Conservation (phyloP, 768 basidiomycete species). For the Amanita polypyramis region DNA sequence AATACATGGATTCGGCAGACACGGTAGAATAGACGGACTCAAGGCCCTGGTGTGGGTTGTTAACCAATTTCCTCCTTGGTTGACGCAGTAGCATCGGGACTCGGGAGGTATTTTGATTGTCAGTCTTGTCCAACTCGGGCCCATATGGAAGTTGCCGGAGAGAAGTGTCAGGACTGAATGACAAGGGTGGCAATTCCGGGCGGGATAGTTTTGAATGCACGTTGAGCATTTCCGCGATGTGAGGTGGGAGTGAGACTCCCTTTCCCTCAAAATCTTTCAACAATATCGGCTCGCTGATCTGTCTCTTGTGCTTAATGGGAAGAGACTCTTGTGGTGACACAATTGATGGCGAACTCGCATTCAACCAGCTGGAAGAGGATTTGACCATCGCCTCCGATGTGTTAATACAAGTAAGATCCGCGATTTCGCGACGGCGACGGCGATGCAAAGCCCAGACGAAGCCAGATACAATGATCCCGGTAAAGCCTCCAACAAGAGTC, state of each 20-base stretch:
- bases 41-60: slow-evolving; percentile 11
- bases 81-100: slow-evolving; percentile 7
- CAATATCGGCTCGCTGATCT: not conserved
- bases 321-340: not conserved
- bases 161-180: not conserved
- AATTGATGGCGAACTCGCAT: not conserved
- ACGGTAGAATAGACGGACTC: slow-evolving; percentile 26
- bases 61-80: slow-evolving; percentile 1
- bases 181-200: not conserved
- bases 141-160: not conserved
- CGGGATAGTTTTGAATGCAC: not conserved
- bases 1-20: slow-evolving; percentile 16
- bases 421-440: not conserved
- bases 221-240: not conserved
- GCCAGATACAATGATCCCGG: not conserved
- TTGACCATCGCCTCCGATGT: not conserved
- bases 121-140: not conserved
- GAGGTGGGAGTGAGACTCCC: not conserved
- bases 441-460: not conserved
- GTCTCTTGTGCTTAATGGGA: not conserved
- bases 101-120: not conserved
- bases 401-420: not conserved
- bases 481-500: not conserved
- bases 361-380: not conserved
- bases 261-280: not conserved